Evolutionary conservation across 2,329 filamentous ascomycete species (phyloP).

Genomic region (Hypoxylon sp.): DNA sequence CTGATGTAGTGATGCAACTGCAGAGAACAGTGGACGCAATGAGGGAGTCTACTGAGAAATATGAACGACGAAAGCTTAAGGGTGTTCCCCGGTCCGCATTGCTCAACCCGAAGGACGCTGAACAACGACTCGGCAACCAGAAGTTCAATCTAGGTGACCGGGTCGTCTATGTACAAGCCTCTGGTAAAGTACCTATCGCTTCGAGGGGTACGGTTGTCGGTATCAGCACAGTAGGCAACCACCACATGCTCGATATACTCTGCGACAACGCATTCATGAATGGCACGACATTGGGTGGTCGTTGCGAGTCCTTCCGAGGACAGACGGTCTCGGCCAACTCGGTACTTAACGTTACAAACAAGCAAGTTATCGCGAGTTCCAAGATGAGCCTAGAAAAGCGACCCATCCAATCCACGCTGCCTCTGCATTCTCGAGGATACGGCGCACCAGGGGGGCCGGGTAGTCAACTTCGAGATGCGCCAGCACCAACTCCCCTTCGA

Average conservation of each 20-base stretch:
- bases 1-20: conserved; percentile 85
- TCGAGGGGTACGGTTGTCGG: conserved; percentile 94
- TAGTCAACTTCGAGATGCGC: conserved; percentile 73
- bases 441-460: conserved; percentile 64
- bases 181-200: conserved; percentile 94
- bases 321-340: conserved; percentile 91
- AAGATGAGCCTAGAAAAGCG: conserved; percentile 70
- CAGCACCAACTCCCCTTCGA: conserved; percentile 68
- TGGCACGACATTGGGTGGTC: conserved; percentile 89
- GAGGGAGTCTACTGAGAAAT: conserved; percentile 65
- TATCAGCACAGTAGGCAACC: conserved; percentile 88
- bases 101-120: conserved; percentile 94
- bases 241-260: conserved; percentile 87
- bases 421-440: conserved; percentile 48
- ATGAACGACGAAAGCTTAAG: conserved; percentile 78
- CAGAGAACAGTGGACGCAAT: conserved; percentile 80
- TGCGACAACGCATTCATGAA: conserved; percentile 98
- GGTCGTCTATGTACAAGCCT: conserved; percentile 91
- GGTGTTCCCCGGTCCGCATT: conserved; percentile 89
- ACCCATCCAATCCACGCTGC: conserved; percentile 61
- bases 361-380: conserved; percentile 82
- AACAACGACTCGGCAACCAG: conserved; percentile 90
- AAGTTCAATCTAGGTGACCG: conserved; percentile 88
- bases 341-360: conserved; percentile 88
- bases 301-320: conserved; percentile 93